Base-by-base conservation (phyloP, 192 early-diverging fungal genomes). In the Coemansia sp. region DNA sequence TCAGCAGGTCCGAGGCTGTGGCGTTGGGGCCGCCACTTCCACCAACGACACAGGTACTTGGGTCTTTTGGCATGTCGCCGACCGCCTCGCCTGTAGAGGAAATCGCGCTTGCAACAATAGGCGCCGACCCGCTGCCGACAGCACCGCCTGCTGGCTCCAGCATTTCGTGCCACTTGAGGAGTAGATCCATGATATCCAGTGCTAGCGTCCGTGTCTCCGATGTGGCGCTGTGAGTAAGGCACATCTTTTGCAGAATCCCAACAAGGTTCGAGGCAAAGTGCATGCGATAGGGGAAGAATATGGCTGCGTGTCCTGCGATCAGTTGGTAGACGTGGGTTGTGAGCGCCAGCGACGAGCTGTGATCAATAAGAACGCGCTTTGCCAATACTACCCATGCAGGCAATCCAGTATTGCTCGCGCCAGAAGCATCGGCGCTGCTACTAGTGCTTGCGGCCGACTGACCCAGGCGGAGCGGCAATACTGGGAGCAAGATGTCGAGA, bases 201-300 rank as follows among this genome's bases (percentile, higher is more conserved):
- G 95, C 93, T 47, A 99, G 70, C 0, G 89, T 73, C 38, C 92
- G 87, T 5, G 92, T 94, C 73, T 99, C 98, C 4, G 90, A 81
- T 2, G 92, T 94, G 1, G 95, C 88, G 69, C 87, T 97, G 50
- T 91, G 88, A 0, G 94, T 86, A 32, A 98, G 72, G 49, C 94
- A 95, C 74, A 99, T 87, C 59, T 92, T 94, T 32, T 94, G 85
- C 47, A 99, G 73, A 10, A 93, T 89, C 10, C 89, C 89, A 2
- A 96, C 89, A 65, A 99, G 92, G 44, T 95, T 93, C 30, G 93
- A 87, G 39, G 95, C 87, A 76, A 99, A 98, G 71, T 96, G 92
- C 57, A 92, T 89, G 10, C 95, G 87, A 64, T 87, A 89, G 30
- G 93, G 89, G 80, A 94, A 99, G 70, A 98, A 99, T 53, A 96